These are phyloP conservation scores for Thelonectria discophora DNA, from an alignment of 2,329 filamentous ascomycete species.

Conservation along the genomic window DNA sequence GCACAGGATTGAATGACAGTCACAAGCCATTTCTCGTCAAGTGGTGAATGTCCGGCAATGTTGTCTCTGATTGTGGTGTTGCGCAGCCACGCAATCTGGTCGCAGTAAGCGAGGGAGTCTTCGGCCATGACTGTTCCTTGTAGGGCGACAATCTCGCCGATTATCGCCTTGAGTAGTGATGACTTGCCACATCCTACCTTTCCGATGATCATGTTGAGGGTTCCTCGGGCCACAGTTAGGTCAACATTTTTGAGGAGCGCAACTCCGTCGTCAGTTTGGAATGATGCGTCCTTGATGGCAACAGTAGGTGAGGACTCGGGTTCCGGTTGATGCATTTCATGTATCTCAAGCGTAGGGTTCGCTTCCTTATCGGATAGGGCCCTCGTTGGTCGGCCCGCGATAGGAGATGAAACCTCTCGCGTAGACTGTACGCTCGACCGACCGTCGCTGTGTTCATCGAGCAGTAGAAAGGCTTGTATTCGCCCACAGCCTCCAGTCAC, in stretches of 20 bases:
- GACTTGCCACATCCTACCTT: conserved; percentile 47
- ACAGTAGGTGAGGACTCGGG: background rate
- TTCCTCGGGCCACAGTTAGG: background rate
- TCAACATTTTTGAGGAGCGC: conserved; percentile 23
- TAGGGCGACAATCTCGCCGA: conserved; percentile 34
- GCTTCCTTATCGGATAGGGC: too few relatives aligned
- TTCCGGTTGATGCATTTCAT: too few relatives aligned
- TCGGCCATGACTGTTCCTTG: conserved; percentile 3
- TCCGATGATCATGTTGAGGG: conserved; percentile 45
- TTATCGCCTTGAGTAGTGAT: conserved; percentile 46
- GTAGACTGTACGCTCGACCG: too few relatives aligned
- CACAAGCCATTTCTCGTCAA: conserved; percentile 1
- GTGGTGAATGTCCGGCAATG: background rate
- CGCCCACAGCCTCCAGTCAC: too few relatives aligned
- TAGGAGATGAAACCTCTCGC: too few relatives aligned
- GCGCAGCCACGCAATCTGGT: conserved; percentile 11
- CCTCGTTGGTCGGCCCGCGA: too few relatives aligned
- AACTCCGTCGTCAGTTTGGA: conserved; percentile 3
- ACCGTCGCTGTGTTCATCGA: too few relatives aligned
- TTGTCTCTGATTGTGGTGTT: conserved; percentile 14
- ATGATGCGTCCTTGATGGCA: conserved; percentile 9
- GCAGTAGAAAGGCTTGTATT: too few relatives aligned
- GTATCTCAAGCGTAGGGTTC: too few relatives aligned
- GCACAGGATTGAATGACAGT: conserved; percentile 4
- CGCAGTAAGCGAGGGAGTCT: conserved; percentile 9